Evolutionary conservation across 768 basidiomycete genomes (phyloP).

Genomic region (Macrocybe gigantea): DNA sequence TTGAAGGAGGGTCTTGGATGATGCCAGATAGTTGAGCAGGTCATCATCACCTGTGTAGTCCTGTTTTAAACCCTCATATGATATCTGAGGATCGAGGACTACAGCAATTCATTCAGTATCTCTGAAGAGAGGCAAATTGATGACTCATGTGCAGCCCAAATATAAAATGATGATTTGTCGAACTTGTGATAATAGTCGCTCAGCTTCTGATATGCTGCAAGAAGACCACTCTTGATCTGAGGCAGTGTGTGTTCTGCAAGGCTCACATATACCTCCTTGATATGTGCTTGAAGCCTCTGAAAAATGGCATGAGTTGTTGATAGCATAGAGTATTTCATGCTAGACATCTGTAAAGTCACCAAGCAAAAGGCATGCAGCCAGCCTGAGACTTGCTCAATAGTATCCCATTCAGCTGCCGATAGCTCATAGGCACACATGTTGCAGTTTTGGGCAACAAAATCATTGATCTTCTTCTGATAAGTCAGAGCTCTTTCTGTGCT

Average conservation of each 20-base stretch:
- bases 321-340: slow-evolving; percentile 23
- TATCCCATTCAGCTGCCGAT: slow-evolving; percentile 13
- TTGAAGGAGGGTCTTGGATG: slow-evolving; percentile 5
- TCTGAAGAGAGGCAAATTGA: background rate
- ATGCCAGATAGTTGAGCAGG: slow-evolving; percentile 9
- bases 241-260: slow-evolving; percentile 12
- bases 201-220: slow-evolving; percentile 24
- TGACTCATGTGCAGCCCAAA: slow-evolving; percentile 21
- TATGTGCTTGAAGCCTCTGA: slow-evolving; percentile 22
- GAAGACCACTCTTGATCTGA: slow-evolving; percentile 14
- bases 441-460: slow-evolving; percentile 9
- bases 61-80: slow-evolving; percentile 12
- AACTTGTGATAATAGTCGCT: slow-evolving; percentile 24
- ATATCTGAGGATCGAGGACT: slow-evolving; percentile 28
- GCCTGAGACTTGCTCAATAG: slow-evolving; percentile 7
- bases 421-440: slow-evolving; percentile 13
- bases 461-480: slow-evolving; percentile 8
- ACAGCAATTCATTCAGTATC: background rate
- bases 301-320: slow-evolving; percentile 27
- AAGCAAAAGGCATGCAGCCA: slow-evolving; percentile 17
- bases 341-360: slow-evolving; percentile 26
- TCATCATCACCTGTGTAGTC: slow-evolving; percentile 14
- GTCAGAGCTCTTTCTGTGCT: slow-evolving; percentile 11
- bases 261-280: slow-evolving; percentile 11
- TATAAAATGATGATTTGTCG: slow-evolving; percentile 24